Evolutionary conservation across 208 protist genomes (phyloP).

Genomic region (Tritrichomonas foetus): DNA sequence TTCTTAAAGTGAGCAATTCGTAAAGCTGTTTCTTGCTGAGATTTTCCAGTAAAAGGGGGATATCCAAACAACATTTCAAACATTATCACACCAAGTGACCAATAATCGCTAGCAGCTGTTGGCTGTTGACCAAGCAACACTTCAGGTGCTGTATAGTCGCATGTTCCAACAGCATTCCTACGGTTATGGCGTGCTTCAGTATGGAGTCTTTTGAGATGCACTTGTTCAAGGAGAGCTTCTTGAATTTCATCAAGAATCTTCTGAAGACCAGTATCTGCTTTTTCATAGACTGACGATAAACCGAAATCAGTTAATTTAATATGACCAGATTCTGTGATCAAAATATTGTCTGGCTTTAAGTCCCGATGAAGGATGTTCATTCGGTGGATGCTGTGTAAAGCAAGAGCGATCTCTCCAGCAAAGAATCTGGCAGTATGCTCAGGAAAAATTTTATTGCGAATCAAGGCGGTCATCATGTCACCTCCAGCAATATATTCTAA

Average conservation of each 20-base stretch:
- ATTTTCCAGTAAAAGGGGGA: constrained; percentile 64
- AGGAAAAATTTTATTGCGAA: not conserved
- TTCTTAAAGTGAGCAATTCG: constrained; percentile 67
- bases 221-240: not conserved
- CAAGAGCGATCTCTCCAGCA: constrained; percentile 8
- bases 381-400: not conserved
- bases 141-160: constrained; percentile 19
- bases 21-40: constrained; percentile 60
- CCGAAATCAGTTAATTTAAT: constrained; percentile 40
- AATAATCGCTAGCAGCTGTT: constrained; percentile 59
- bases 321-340: constrained; percentile 8
- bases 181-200: not conserved
- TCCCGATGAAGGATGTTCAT: not conserved
- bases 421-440: not conserved
- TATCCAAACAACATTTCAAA: constrained; percentile 69
- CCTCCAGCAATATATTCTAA: not conserved
- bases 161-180: not conserved
- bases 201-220: not conserved
- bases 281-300: not conserved
- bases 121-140: not conserved
- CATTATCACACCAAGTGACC: constrained; percentile 67
- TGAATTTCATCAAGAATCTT: not conserved
- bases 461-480: constrained; percentile 17
- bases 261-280: not conserved
- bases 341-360: constrained; percentile 45